Conservation (phyloP, 1,284 basidiomycete species). For the Pseudozyma pruni region DNA sequence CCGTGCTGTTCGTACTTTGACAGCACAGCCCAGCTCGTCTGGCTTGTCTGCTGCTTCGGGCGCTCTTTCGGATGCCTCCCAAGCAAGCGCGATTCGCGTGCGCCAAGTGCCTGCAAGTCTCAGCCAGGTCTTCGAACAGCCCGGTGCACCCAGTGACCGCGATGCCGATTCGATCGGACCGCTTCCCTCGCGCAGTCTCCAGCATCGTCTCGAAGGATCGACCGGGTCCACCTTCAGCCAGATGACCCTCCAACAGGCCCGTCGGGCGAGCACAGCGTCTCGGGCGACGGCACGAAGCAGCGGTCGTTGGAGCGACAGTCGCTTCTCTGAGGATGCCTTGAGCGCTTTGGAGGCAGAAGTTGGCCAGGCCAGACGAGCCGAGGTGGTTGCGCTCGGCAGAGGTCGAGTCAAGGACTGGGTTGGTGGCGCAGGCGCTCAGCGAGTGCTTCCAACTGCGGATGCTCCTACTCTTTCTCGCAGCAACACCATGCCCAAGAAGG, state of each 20-base stretch:
- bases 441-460: slow-evolving; percentile 16
- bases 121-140: background rate
- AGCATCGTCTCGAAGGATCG: slow-evolving; percentile 25
- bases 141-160: background rate
- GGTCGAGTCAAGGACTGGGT: slow-evolving; percentile 52
- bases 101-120: slow-evolving; percentile 1
- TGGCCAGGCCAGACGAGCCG: slow-evolving; percentile 39
- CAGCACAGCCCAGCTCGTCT: slow-evolving; percentile 6
- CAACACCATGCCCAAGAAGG: slow-evolving; percentile 31
- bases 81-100: slow-evolving; percentile 7
- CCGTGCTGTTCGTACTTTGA: slow-evolving; percentile 10
- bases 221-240: slow-evolving; percentile 17
- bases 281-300: slow-evolving; percentile 38
- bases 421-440: slow-evolving; percentile 16
- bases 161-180: slow-evolving; percentile 25
- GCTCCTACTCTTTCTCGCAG: slow-evolving; percentile 41
- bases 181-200: slow-evolving; percentile 19
- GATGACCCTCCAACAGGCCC: slow-evolving; percentile 19
- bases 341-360: slow-evolving; percentile 51
- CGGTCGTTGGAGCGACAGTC: slow-evolving; percentile 40
- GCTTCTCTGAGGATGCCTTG: slow-evolving; percentile 37
- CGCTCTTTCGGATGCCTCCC: slow-evolving; percentile 12
- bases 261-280: slow-evolving; percentile 31
- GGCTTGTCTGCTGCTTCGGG: slow-evolving; percentile 12
- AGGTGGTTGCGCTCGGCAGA: slow-evolving; percentile 46